Base-by-base conservation (phyloP, 805 yeast species). In the Cyberlindnera euphorbiiphila region DNA sequence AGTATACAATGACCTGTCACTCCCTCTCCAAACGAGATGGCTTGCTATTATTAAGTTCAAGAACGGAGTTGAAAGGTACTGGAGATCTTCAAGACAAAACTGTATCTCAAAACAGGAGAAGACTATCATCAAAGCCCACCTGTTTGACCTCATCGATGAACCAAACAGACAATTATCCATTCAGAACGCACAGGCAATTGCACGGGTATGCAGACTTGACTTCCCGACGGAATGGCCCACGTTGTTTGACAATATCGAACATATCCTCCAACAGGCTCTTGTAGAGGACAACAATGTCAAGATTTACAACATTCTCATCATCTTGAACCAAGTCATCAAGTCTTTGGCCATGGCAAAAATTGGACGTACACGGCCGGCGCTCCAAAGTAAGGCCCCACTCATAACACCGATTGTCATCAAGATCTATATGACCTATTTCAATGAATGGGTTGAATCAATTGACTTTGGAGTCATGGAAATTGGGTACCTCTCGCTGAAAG, bases 221-320 rank as follows among this genome's bases (percentile, higher is more conserved):
- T 93, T 85, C 56, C 97, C 98, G 0, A 59, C 64, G 2, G 88
- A 81, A 31, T 93, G 97, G 97, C 88, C 94, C 0, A 60, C 71
- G 3, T 56, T 93, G 14, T 83, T 93, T 53, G 89, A 84, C 39
- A 80, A 79, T 11, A 43, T 82, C 2, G 69, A 74, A 30, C 51
- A 51, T 4, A 50, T 67, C 15, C 51, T 82, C 32, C 75, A 63
- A 39, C 60, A 65, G 10, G 69, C 69, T 13, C 66, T 68, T 11
- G 59, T 64, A 19, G 59, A 61, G 29, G 65, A 62, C 18, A 72
- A 77, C 43, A 58, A 77, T 27, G 65, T 78, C 4, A 69, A 76
- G 27, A 61, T 82, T 9, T 76, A 77, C 54, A 85, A 87, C 51
- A 50, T 77, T 10, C 65, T 88, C 40, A 62, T 78, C 13, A 78